These are phyloP conservation scores for Cenchrus purpureus DNA, from an alignment of 176 grass and related monocot species.

Conservation along the genomic window DNA sequence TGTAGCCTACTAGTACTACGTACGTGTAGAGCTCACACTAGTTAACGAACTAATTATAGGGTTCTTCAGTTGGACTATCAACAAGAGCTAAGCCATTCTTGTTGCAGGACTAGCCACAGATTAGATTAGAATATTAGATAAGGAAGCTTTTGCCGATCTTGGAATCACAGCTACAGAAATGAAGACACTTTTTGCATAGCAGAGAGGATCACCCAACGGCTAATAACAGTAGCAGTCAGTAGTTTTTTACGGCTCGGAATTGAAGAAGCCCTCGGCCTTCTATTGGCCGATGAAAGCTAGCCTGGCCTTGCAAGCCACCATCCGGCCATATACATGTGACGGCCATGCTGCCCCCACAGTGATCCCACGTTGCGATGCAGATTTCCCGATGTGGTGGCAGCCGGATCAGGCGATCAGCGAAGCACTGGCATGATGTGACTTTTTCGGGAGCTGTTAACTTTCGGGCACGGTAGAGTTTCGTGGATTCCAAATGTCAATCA, in stretches of 20 bases:
- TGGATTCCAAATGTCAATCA: conserved; percentile 53
- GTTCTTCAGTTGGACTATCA: background rate
- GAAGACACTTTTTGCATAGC: background rate
- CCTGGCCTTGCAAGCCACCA: too few species aligned
- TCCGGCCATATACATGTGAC: conserved; percentile 11
- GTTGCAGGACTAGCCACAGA: background rate
- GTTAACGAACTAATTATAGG: too few species aligned
- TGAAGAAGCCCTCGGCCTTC: background rate
- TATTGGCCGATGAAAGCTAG: background rate
- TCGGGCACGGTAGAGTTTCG: background rate
- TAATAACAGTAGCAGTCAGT: background rate
- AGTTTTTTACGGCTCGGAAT: background rate
- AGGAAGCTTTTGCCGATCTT: background rate
- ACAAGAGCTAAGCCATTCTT: background rate
- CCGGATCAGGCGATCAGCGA: background rate
- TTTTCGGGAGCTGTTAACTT: conserved; percentile 12
- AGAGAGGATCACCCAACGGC: background rate
- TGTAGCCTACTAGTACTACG: too few species aligned
- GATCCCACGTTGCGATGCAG: conserved; percentile 19
- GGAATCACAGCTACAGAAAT: background rate
- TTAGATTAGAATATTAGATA: background rate
- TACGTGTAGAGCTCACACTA: background rate
- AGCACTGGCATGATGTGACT: background rate
- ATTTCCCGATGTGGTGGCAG: background rate
- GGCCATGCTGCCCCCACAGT: background rate